phyloP scores from a whole-genome alignment of 441 rosid genomes.

The Euphorbia celastroides region DNA sequence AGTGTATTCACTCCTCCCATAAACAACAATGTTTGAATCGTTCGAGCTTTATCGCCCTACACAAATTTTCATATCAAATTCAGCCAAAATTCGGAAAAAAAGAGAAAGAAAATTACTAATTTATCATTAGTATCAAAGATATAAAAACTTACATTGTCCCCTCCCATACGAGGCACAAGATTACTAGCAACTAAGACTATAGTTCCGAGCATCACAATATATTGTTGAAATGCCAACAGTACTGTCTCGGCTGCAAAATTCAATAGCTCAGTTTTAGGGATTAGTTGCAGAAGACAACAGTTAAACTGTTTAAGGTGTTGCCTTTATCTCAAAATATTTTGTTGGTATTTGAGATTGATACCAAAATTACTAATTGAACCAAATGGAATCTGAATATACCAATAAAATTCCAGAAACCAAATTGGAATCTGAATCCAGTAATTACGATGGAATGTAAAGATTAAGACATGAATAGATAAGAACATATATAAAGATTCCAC shows the following conservation, averaged over 20 bases:
- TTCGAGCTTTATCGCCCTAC: slow-evolving; percentile 87
- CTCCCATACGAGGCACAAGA: slow-evolving; percentile 85
- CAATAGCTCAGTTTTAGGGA: slow-evolving; percentile 3
- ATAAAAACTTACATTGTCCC: slow-evolving; percentile 53
- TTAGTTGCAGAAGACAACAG: slow-evolving; percentile 11
- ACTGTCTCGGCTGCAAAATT: slow-evolving; percentile 54
- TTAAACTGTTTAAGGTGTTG: too few species aligned
- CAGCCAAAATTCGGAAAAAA: slow-evolving; percentile 2
- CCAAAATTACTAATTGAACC: not conserved
- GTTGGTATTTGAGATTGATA: too few species aligned
- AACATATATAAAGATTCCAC: not conserved
- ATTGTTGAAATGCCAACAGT: slow-evolving; percentile 85
- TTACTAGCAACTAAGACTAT: slow-evolving; percentile 56
- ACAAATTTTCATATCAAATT: slow-evolving; percentile 18
- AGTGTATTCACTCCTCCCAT: slow-evolving; percentile 84
- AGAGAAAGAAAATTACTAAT: too few species aligned
- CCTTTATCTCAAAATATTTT: not conserved
- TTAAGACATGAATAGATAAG: slow-evolving; percentile 15
- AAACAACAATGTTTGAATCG: slow-evolving; percentile 70
- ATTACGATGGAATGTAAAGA: slow-evolving; percentile 5
- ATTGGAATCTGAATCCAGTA: slow-evolving; percentile 24
- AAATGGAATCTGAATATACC: slow-evolving; percentile 2
- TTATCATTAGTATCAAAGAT: too few species aligned
- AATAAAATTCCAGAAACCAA: slow-evolving; percentile 13
- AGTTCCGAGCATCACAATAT: slow-evolving; percentile 85